Percentiles rank a stretch among this genome's conserved stretches.
Evolutionary conservation across 1,284 basidiomycete species (phyloP).

Genomic region (Lignosus rhinocerotis): DNA sequence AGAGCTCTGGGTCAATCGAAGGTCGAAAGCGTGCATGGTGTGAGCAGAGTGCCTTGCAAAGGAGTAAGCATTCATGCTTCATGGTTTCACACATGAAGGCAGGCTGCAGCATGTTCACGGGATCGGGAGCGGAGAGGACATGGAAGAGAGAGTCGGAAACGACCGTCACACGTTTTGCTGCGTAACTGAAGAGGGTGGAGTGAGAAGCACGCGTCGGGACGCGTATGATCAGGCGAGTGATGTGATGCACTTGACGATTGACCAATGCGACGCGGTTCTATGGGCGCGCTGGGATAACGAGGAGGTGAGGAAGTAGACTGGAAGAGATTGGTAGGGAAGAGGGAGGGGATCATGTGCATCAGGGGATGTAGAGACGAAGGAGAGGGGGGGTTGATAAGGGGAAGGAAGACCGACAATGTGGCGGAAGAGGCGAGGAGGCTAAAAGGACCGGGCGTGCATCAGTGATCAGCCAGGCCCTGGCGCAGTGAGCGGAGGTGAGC

Average conservation of each 20-base stretch:
- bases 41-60: too few species aligned
- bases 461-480: too few species aligned
- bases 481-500: conserved; percentile 4
- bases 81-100: too few species aligned
- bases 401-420: conserved; percentile 9
- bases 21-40: too few species aligned
- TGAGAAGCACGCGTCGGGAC: conserved; percentile 7
- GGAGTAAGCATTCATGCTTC: too few species aligned
- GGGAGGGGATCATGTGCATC: background rate
- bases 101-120: background rate
- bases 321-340: background rate
- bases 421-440: conserved; percentile 5
- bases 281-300: background rate
- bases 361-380: background rate
- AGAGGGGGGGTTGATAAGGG: conserved; percentile 16
- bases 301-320: background rate
- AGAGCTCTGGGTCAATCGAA: background rate
- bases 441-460: conserved; percentile 6
- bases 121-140: background rate
- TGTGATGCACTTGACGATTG: background rate
- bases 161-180: background rate
- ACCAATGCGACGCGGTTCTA: background rate
- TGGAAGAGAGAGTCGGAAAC: background rate
- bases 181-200: background rate
- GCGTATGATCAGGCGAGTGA: background rate